A percentile compares a stretch with the other conserved stretches of the same genome.
These are phyloP conservation scores for Phytophthora foliorum DNA, from an alignment of 352 stramenopile species.

Conservation along the genomic window DNA sequence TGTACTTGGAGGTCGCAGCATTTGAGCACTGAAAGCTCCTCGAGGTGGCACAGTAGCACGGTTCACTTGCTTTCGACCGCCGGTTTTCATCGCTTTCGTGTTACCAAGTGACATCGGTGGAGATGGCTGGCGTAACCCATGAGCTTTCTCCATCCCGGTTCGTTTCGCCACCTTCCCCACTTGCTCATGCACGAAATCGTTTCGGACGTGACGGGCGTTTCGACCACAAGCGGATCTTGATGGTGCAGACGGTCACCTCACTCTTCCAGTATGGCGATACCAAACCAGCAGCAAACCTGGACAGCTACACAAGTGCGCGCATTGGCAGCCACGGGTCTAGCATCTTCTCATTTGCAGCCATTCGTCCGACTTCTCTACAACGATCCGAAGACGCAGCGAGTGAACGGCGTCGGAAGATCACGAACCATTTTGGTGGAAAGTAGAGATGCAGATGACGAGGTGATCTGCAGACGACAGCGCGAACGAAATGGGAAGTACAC, in stretches of 20 bases:
- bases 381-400: conserved; percentile 22
- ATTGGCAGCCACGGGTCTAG: conserved; percentile 51
- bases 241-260: conserved; percentile 1
- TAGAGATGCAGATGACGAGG: conserved; percentile 10
- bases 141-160: conserved; percentile 31
- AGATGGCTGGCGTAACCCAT: conserved; percentile 24
- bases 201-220: conserved; percentile 34
- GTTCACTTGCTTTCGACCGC: background rate
- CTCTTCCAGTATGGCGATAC: conserved; percentile 4
- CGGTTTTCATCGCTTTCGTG: conserved; percentile 7
- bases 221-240: conserved; percentile 25
- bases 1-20: conserved; percentile 36
- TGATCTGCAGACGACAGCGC: conserved; percentile 27
- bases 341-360: conserved; percentile 50
- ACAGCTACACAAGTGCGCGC: conserved; percentile 44
- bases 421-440: conserved; percentile 31
- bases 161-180: conserved; percentile 21
- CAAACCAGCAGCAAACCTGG: conserved; percentile 13
- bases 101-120: conserved; percentile 5
- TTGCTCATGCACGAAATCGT: no score
- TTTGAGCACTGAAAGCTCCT: conserved; percentile 51
- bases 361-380: conserved; percentile 65
- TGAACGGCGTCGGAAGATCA: conserved; percentile 4
- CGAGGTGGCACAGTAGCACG: conserved; percentile 33
- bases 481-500: conserved; percentile 55